Conservation (phyloP, 73 alveolate genomes). For the Symbiodinium natans region DNA sequence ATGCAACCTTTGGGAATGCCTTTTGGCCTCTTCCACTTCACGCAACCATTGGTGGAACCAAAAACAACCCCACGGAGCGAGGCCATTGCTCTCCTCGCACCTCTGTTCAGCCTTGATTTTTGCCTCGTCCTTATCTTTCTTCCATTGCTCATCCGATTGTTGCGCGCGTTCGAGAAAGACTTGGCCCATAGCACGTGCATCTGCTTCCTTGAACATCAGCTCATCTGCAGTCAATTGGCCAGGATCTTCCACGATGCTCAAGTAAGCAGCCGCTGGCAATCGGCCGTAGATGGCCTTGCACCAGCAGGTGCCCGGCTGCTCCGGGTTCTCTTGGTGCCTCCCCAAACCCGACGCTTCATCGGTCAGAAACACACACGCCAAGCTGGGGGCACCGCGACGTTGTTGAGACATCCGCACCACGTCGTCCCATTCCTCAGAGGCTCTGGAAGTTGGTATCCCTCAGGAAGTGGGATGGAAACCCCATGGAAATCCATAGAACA, state of each 20-base stretch:
- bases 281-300: slow-evolving; percentile 27
- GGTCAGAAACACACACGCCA: slow-evolving; percentile 21
- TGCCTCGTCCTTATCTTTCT: not conserved
- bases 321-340: slow-evolving; percentile 5
- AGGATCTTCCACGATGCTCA: slow-evolving; percentile 19
- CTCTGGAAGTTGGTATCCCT: too few species aligned
- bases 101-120: not conserved
- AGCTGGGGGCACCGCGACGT: not conserved
- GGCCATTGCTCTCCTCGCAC: slow-evolving; percentile 14
- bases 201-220: not conserved
- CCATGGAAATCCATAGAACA: too few species aligned
- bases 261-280: not conserved
- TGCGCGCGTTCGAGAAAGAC: not conserved
- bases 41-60: not conserved
- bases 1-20: not conserved
- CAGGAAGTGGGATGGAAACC: too few species aligned
- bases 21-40: not conserved
- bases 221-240: not conserved
- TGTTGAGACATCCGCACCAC: not conserved
- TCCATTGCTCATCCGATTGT: not conserved
- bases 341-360: slow-evolving; percentile 32
- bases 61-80: slow-evolving; percentile 20
- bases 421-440: slow-evolving; percentile 6
- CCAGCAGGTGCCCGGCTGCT: slow-evolving; percentile 16
- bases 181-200: slow-evolving; percentile 30